Evolutionary conservation across 2,329 filamentous ascomycete species (phyloP).

Genomic region (Ophiostoma triangulosporum): DNA sequence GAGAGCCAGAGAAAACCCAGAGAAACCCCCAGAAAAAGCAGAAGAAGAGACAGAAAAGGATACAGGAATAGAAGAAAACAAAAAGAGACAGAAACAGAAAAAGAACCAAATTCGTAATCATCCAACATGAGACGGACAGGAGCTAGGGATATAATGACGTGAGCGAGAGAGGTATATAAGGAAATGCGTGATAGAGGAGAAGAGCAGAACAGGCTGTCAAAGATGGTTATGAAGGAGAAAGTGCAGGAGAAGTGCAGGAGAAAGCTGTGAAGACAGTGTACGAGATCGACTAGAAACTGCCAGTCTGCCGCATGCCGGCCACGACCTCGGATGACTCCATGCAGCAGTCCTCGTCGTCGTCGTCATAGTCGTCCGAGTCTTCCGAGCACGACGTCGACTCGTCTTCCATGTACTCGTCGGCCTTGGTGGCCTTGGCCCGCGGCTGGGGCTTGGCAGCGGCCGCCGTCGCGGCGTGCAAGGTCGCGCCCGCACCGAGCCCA

Average conservation of each 20-base stretch:
- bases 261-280: conserved; percentile 5
- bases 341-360: conserved; percentile 10
- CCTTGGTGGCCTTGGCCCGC: neutral
- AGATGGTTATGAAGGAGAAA: neutral
- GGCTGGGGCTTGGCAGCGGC: neutral
- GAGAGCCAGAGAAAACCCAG: neutral
- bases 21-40: neutral
- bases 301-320: conserved; percentile 6
- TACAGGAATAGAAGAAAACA: neutral
- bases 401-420: neutral
- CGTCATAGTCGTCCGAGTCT: conserved; percentile 10
- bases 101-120: no score
- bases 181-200: neutral
- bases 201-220: neutral
- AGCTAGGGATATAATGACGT: no score
- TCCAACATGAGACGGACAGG: no score
- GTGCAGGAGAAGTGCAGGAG: neutral
- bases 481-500: conserved; percentile 1
- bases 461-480: neutral
- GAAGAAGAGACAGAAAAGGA: neutral
- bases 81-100: neutral
- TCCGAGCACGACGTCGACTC: neutral
- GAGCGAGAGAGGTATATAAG: neutral
- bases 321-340: conserved; percentile 13
- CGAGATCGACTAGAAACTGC: neutral